Base-by-base conservation (phyloP, 768 basidiomycete species). In the Russula earlei region DNA sequence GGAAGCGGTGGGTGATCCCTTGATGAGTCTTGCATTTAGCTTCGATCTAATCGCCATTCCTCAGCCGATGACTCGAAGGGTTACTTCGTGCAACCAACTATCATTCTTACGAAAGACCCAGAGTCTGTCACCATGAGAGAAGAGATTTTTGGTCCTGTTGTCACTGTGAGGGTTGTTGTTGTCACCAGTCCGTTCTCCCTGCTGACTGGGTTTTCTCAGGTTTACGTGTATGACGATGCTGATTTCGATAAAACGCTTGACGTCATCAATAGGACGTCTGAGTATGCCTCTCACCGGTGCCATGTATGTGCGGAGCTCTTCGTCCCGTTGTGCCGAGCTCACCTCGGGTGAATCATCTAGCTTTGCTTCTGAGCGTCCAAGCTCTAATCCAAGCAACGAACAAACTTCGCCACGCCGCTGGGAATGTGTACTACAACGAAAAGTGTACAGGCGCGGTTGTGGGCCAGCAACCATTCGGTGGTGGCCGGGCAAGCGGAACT, bases 381-480 rank as follows among this genome's bases (percentile, higher is more conserved):
- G 91, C 85, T 6, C 80, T 97, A 54, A 71, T 93, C 61, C 73
- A 74, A 33, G 90, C 92, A 2, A 84, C 91, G 41, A 86, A 87
- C 72, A 79, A 77, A 52, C 79, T 99, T 42, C 85, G 92, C 54
- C 87, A 95, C 72, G 77, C 93, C 1, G 91, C 96, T 3, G 96
- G 96, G 3, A 99, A 97, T 69, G 83, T 95, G 54, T 99, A 99
- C 75, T 91, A 93, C 74, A 97, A 97, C 70, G 94, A 97, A 64
- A 94, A 95, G 70, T 98, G 92, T 71, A 99, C 95, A 1, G 92
- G 92, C 31, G 93, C 92, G n/a, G 89, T 91, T 47, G 92, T 98
- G 34, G 95, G 93, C 9, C 94, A 97, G 69, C 94, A 99, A 71
- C 95, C 96, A 11, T 99, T 99, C 67, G 96, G 96, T 46, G 96